Evolutionary conservation across 306 rosid genomes (phyloP).

Genomic region (barrel medic (Medicago truncatula)): DNA sequence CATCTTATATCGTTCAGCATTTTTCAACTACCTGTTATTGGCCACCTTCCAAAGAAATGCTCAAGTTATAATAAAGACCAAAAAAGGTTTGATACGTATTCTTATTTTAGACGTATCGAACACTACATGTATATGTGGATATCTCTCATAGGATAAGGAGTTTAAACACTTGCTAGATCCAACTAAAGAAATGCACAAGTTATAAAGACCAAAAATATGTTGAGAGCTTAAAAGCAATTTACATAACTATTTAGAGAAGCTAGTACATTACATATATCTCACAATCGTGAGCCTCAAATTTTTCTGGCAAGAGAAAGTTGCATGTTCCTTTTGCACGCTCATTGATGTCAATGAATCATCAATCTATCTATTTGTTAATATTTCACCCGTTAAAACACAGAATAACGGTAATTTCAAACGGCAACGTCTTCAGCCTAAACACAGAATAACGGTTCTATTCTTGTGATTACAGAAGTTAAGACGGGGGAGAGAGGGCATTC

Average conservation of each 20-base stretch:
- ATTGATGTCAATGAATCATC: conserved; percentile 38
- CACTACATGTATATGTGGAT: too few species aligned
- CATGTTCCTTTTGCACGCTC: conserved; percentile 16
- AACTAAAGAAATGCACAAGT: background rate
- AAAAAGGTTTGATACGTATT: too few species aligned
- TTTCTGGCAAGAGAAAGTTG: background rate
- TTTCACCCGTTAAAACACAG: conserved; percentile 21
- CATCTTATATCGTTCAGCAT: too few species aligned
- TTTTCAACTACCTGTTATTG: too few species aligned
- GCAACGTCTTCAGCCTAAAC: conserved; percentile 32
- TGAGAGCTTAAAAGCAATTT: background rate
- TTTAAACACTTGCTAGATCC: too few species aligned
- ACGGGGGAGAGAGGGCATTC: conserved; percentile 3
- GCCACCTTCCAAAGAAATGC: too few species aligned
- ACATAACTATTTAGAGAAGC: background rate
- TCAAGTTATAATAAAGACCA: too few species aligned
- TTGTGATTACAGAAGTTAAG: conserved; percentile 15
- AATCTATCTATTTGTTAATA: conserved; percentile 25
- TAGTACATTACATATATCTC: conserved; percentile 3
- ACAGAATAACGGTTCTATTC: conserved; percentile 18
- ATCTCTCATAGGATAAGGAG: too few species aligned
- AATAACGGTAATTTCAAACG: conserved; percentile 21
- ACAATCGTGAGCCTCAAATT: background rate
- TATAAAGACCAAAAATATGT: background rate
- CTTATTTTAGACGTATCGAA: too few species aligned